Evolutionary conservation across 257 asterid species (phyloP).

Genomic region (Plantago ovata): DNA sequence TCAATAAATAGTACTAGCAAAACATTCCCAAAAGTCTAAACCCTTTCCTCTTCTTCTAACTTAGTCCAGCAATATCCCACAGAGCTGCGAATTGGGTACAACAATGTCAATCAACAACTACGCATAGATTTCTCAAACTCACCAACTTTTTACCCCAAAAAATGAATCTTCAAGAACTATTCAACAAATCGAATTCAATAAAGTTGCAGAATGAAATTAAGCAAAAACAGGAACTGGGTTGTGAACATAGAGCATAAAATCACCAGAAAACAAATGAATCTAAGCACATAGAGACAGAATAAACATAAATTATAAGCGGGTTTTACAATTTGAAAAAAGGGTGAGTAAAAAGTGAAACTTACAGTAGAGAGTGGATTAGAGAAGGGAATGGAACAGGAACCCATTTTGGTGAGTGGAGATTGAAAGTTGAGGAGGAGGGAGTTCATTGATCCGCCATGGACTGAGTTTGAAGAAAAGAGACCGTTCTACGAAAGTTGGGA

Average conservation of each 20-base stretch:
- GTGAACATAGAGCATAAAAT: conserved; percentile 9
- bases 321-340: not conserved
- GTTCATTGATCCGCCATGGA: not conserved
- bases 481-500: not conserved
- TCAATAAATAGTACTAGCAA: not conserved
- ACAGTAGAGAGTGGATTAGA: conserved; percentile 17
- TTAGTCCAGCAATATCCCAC: conserved; percentile 7
- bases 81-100: conserved; percentile 20
- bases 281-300: not conserved
- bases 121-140: not conserved
- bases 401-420: conserved; percentile 2
- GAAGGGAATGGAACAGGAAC: not conserved
- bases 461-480: not conserved
- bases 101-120: conserved; percentile 7
- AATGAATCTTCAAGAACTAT: conserved; percentile 4
- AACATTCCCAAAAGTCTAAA: not conserved
- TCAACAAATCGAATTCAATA: conserved; percentile 7
- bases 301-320: not conserved
- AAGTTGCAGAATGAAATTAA: conserved; percentile 3
- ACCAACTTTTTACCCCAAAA: not conserved
- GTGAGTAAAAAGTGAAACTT: conserved; percentile 12
- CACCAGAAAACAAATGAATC: too few relatives aligned
- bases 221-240: conserved; percentile 9
- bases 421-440: conserved; percentile 5
- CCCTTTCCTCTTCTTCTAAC: not conserved